These are phyloP conservation scores for Ophiostoma triangulosporum DNA, from an alignment of 2,329 filamentous ascomycete genomes.

Conservation along the genomic window DNA sequence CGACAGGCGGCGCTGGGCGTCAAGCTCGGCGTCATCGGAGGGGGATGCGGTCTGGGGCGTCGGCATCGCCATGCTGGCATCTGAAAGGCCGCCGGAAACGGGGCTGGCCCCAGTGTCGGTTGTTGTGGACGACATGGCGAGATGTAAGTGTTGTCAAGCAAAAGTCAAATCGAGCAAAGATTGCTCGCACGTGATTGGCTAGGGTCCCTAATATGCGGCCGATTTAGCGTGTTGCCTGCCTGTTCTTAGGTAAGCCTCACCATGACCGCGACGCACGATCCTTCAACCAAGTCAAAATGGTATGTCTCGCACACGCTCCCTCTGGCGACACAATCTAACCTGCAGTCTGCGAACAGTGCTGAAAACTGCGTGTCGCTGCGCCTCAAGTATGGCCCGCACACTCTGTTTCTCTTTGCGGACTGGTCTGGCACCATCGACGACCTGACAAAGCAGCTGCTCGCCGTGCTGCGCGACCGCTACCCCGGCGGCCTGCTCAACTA, in stretches of 20 bases:
- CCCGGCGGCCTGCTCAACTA: conserved; percentile 33
- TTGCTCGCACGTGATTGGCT: neutral
- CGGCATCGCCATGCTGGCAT: neutral
- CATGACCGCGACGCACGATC: neutral
- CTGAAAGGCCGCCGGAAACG: neutral
- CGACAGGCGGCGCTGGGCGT: conserved; percentile 24
- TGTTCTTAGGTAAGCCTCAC: neutral
- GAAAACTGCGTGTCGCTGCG: conserved; percentile 50
- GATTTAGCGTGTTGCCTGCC: neutral
- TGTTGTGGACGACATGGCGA: neutral
- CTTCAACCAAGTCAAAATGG: neutral
- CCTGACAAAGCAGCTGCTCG: conserved; percentile 45
- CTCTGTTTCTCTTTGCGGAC: conserved; percentile 54
- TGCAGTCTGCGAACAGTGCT: conserved; percentile 4
- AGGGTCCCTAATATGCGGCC: neutral
- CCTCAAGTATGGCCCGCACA: conserved; percentile 60
- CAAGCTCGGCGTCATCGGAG: conserved; percentile 3
- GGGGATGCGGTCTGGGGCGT: neutral
- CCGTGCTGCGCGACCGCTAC: conserved; percentile 43
- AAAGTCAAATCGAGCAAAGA: neutral
- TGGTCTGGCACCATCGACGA: conserved; percentile 41
- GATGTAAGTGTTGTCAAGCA: neutral
- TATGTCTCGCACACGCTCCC: neutral
- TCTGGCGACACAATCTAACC: neutral
- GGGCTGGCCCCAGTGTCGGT: neutral